These are phyloP conservation scores for Starmerella vitae DNA, from an alignment of 805 yeast genomes.

Conservation along the genomic window DNA sequence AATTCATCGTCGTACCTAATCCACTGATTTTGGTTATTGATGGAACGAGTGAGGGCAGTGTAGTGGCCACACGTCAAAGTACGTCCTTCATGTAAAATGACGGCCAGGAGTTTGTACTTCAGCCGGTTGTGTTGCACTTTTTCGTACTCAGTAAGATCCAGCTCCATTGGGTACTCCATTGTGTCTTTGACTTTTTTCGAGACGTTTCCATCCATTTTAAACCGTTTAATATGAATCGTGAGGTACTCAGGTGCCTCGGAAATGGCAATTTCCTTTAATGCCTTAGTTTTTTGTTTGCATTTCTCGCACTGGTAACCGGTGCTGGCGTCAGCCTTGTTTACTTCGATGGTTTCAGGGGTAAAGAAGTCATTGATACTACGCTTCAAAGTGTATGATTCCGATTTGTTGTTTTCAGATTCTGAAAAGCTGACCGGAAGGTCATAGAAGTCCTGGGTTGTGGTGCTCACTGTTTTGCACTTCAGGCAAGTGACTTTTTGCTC, in stretches of 20 bases:
- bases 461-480: slow-evolving; percentile 66
- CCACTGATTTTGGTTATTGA: slow-evolving; percentile 89
- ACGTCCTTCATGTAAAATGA: slow-evolving; percentile 89
- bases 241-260: slow-evolving; percentile 79
- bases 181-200: slow-evolving; percentile 73
- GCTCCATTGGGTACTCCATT: slow-evolving; percentile 61
- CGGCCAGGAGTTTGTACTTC: slow-evolving; percentile 60
- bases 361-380: slow-evolving; percentile 71
- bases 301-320: slow-evolving; percentile 69
- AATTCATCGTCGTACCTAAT: slow-evolving; percentile 89
- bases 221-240: slow-evolving; percentile 76
- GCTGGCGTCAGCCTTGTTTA: slow-evolving; percentile 7
- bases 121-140: slow-evolving; percentile 30
- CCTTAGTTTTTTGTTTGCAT: slow-evolving; percentile 65
- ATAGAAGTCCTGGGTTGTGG: slow-evolving; percentile 85
- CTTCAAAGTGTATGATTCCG: slow-evolving; percentile 45
- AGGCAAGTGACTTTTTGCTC: slow-evolving; percentile 76
- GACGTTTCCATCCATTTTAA: slow-evolving; percentile 54
- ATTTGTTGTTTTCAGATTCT: slow-evolving; percentile 23
- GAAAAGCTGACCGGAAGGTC: slow-evolving; percentile 76
- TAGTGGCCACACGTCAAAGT: slow-evolving; percentile 89
- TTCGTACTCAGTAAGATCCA: slow-evolving; percentile 54
- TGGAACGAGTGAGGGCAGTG: slow-evolving; percentile 79
- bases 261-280: slow-evolving; percentile 60
- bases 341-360: slow-evolving; percentile 55